Base-by-base conservation (phyloP, 1,139 yeast species). In the Blastobotrys buckinghamii region DNA sequence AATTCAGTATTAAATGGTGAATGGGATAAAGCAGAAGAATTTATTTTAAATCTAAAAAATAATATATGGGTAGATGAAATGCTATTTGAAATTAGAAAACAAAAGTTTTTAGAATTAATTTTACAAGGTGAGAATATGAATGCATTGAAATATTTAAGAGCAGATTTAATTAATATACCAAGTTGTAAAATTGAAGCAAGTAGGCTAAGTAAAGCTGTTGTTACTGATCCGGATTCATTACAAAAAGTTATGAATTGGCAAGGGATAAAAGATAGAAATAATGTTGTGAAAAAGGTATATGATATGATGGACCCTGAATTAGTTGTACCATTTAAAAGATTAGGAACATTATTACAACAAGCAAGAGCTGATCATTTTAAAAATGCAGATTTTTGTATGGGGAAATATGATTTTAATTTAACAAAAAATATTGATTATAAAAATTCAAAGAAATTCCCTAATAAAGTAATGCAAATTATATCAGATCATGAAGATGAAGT, bases 401-500 rank as follows among this genome's bases (percentile, higher is more conserved):
- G 13, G 19, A 20, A 38, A 13, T 4, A 13, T 8, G n/a, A 22
- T 1, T 34, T 16, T 34, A 16, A 34, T 26, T 27, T 39, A 22
- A 10, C 19, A 2, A 36, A 26, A 2, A 16, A 27, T 15, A 27
- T 63, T 59, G 9, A 6, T 12, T 19, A 36, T 19, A 7, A 6
- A n/a, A 5, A 24, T n/a, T n/a, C n/a, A 36, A 19, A 13, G 6
- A 15, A 61, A 7, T 78, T 84, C 55, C 92, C 92, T 1, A 57
- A 59, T 8, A 45, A 41, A 3, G 64, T 70, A 2, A 56, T 70
- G 2, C 69, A 70, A 44, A 64, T n/a, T n/a, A n/a, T 71, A 0
- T 58, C 88, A 20, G 61, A 68, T 1, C 71, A 73, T 60, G 67
- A 71, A 0, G 81, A 84, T 57, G 96, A 90, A 63, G 94, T 87